Evolutionary conservation across 129 eudicot genomes (phyloP).

Genomic region (Flaveria bidentis): DNA sequence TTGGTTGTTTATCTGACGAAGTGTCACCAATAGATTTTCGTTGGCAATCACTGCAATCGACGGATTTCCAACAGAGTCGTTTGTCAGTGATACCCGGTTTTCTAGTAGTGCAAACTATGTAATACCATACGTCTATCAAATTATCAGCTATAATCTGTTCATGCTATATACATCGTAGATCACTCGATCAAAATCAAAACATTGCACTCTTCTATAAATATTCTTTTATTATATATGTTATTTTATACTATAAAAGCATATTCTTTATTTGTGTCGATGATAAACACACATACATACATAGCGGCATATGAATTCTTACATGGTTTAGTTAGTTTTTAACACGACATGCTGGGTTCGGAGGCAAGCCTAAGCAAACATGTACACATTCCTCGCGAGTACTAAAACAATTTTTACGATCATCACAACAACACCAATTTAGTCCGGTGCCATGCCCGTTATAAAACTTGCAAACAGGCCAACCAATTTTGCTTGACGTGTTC

Average conservation of each 20-base stretch:
- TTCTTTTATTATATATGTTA: background rate
- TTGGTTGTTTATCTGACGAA: too few relatives aligned
- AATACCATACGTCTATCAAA: too few relatives aligned
- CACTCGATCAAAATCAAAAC: too few relatives aligned
- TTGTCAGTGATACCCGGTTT: too few relatives aligned
- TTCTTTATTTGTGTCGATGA: background rate
- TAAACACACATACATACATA: background rate
- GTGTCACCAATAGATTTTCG: too few relatives aligned
- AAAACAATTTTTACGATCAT: background rate
- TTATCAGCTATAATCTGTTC: too few relatives aligned
- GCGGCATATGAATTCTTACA: background rate
- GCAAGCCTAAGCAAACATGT: background rate
- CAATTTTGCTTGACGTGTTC: background rate
- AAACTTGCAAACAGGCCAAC: background rate
- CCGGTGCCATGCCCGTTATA: background rate
- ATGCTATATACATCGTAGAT: too few relatives aligned
- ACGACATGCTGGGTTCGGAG: background rate
- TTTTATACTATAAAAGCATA: background rate
- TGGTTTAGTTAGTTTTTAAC: background rate
- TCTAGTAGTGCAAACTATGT: too few relatives aligned
- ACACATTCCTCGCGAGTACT: background rate
- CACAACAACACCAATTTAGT: slow-evolving; percentile 15
- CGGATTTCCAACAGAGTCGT: too few relatives aligned
- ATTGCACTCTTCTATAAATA: background rate
- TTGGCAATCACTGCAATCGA: too few relatives aligned